These are phyloP conservation scores for Coprinopsis strossmayeri DNA, from an alignment of 768 basidiomycete genomes.

Conservation along the genomic window DNA sequence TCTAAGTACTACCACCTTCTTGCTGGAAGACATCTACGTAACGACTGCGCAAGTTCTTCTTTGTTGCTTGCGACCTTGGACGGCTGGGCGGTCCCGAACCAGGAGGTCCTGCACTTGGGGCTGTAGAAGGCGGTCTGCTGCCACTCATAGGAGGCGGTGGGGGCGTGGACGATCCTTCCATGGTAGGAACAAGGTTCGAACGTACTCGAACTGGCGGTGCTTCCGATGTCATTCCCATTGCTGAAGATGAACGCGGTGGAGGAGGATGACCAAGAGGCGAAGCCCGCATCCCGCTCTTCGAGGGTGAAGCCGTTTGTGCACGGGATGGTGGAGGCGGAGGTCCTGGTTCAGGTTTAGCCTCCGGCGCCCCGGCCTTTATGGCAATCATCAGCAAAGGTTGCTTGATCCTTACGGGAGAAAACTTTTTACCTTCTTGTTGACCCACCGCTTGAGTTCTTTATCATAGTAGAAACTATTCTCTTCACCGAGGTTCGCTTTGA, in stretches of 20 bases:
- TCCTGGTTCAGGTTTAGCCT: constrained; percentile 43
- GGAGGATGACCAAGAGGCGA: constrained; percentile 19
- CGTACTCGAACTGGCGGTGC: constrained; percentile 51
- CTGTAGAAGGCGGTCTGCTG: constrained; percentile 7
- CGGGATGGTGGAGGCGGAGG: constrained; percentile 77
- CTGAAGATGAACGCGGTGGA: constrained; percentile 52
- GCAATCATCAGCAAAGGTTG: constrained; percentile 3
- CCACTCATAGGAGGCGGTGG: constrained; percentile 18
- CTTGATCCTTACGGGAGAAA: constrained; percentile 3
- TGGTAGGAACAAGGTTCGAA: constrained; percentile 53
- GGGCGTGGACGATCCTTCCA: background rate
- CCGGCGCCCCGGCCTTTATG: constrained; percentile 49
- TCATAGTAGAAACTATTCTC: constrained; percentile 90
- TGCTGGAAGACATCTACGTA: constrained; percentile 91
- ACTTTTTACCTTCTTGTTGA: constrained; percentile 77
- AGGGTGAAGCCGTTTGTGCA: constrained; percentile 82
- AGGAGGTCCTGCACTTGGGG: constrained; percentile 23
- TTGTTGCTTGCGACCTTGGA: constrained; percentile 57
- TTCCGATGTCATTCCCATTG: constrained; percentile 51
- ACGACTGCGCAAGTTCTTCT: constrained; percentile 72
- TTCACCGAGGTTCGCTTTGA: constrained; percentile 91
- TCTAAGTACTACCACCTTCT: constrained; percentile 19
- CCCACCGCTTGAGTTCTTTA: constrained; percentile 92
- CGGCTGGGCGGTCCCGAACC: constrained; percentile 20
- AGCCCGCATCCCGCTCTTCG: constrained; percentile 30